These are phyloP conservation scores for Apiospora arundinis DNA, from an alignment of 2,329 filamentous ascomycete species.

Conservation along the genomic window DNA sequence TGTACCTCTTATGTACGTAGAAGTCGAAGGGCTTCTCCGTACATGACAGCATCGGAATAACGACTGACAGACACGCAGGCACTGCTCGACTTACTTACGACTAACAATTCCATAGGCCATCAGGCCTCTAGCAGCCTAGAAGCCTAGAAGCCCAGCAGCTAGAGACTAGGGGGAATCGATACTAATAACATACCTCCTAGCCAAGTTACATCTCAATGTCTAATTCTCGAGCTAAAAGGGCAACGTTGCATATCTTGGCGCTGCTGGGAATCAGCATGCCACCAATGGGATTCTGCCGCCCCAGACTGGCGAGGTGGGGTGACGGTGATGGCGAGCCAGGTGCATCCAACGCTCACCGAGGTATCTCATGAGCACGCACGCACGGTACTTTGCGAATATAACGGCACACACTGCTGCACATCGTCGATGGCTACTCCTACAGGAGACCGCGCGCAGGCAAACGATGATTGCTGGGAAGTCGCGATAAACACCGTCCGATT, in stretches of 20 bases:
- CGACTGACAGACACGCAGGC: neutral
- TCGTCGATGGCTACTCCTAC: neutral
- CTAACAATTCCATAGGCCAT: neutral
- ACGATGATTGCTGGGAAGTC: neutral
- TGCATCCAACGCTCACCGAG: conserved; percentile 15
- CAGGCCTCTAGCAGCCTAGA: neutral
- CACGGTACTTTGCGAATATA: conserved; percentile 16
- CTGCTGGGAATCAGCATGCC: conserved; percentile 1
- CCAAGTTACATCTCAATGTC: neutral
- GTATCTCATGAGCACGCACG: neutral
- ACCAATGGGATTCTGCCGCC: conserved; percentile 9
- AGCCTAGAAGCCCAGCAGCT: neutral
- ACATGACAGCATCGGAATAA: neutral
- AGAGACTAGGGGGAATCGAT: neutral
- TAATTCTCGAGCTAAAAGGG: neutral
- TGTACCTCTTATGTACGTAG: conserved; percentile 12
- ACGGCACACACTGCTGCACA: neutral
- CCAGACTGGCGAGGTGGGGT: conserved; percentile 6
- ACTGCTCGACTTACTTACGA: neutral
- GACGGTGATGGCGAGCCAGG: conserved; percentile 5
- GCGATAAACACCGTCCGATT: neutral
- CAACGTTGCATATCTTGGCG: conserved; percentile 15
- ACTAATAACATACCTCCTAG: neutral
- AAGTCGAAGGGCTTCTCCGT: neutral
- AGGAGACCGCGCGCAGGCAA: neutral